Base-by-base conservation (phyloP, 2,329 filamentous ascomycete species). In the Cordyceps sp. region DNA sequence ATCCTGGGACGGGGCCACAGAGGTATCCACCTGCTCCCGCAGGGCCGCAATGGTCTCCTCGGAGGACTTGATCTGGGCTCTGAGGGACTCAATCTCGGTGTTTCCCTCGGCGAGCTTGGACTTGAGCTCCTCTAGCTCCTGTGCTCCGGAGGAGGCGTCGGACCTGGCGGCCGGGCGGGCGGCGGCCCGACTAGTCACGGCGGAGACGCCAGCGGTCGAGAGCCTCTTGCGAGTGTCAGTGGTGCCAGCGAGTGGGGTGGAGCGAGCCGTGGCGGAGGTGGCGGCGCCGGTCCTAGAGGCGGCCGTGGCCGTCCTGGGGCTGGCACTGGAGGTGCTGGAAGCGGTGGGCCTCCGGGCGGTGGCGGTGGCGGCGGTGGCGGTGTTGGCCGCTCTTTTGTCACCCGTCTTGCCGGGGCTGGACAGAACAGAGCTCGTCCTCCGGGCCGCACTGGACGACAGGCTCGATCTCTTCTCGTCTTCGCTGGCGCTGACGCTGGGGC, bases 81-180 rank as follows among this genome's bases (percentile, higher is more conserved):
- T 71, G 20, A 77, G 59, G 10, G 63, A 52, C 33, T 66, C 60
- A 9, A 76, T 65, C 44, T 73, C 66, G 6, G 60, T 49, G 43
- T 76, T 69, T 38, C 68, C 71, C 21, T 68, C 61, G 5, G 59
- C 57, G 16, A 78, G 56, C 50, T 74, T 73, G 7, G 58, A 49
- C 54, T 71, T 76, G 27, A 78, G 57, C 29, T 70, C 64, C 31
- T 76, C 71, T 4, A 69, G 54, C 43, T 72, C 69, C 52, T 70
- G 74, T 15, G 61, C 47, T 7, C 61, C 57, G 13, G 57, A 48
- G 16, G 60, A 55, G 22, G 58, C 49, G 26, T 55, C 53, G 14
- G 53, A 49, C 9, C 46, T 47, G 13, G 57, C 44, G n/a, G 58
- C 35, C 5, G 54, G 48, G 39, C 66, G 62, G 32, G 57, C 34